phyloP scores from a whole-genome alignment of 2,329 filamentous ascomycete species.

The Colletotrichum siamense region DNA sequence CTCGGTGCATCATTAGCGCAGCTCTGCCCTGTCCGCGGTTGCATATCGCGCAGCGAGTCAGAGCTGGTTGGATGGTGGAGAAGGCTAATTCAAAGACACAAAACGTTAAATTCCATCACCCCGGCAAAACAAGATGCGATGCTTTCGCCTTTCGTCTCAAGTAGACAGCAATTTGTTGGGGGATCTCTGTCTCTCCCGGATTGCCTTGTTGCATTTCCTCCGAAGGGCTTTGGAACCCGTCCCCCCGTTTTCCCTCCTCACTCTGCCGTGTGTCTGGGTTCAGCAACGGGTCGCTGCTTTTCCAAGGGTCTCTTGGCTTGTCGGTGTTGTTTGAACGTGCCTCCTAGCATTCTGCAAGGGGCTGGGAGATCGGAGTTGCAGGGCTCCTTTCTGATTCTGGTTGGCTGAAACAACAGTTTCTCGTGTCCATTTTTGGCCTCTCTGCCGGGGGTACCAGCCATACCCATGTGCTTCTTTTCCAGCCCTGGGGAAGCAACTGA shows the following conservation, averaged over 20 bases:
- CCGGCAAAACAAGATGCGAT: constrained; percentile 2
- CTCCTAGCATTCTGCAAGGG: constrained; percentile 16
- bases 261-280: neutral
- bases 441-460: neutral
- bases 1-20: constrained; percentile 1
- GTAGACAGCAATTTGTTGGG: constrained; percentile 10
- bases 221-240: neutral
- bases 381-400: constrained; percentile 14
- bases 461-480: constrained; percentile 8
- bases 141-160: constrained; percentile 3
- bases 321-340: neutral
- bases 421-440: constrained; percentile 25
- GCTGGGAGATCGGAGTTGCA: constrained; percentile 19
- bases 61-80: neutral
- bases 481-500: neutral
- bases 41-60: constrained; percentile 9
- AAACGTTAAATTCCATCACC: constrained; percentile 7
- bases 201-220: constrained; percentile 1
- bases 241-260: neutral
- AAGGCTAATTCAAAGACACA: constrained; percentile 9
- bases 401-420: constrained; percentile 24
- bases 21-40: neutral
- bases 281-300: neutral
- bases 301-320: constrained; percentile 1
- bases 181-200: constrained; percentile 1